Evolutionary conservation across 495 filamentous ascomycete genomes (phyloP), one percentile per base, ranked within the genome.

Genomic region (Xylaria cubensis): DNA sequence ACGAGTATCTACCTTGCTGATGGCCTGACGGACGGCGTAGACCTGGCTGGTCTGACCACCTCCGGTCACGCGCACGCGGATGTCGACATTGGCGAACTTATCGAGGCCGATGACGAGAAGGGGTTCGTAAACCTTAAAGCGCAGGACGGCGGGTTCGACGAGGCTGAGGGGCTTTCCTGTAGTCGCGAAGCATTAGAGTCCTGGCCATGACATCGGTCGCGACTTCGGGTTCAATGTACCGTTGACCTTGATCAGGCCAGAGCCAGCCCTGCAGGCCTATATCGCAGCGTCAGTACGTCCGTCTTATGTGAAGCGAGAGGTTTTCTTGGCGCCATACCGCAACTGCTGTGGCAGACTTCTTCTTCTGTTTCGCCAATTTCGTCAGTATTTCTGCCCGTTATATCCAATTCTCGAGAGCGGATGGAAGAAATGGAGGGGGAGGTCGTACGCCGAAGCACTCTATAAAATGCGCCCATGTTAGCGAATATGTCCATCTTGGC

Each of bases 51-150:
- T 84, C 89, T 98, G 97, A 87, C 96, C 96, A 91, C 96, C 96
- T 84, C 96, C 96, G 76, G 91, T 88, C 80, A 99, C 96, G 74
- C 94, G 93, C 80, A 98, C 92, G 77, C 96, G 93, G 90, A 99
- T 99, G 82, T 99, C 96, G 87, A 98, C 93, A 79, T 90, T 87
- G 78, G 93, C 90, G 89, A 98, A 98, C 86, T 98, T 98, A 84
- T 98, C 95, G 80, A 93, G 88, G 76, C 96, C 96, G 81, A 98
- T 89, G 82, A 98, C 92, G 77, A 99, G 91, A 87, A 99, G 86
- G 77, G 96, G 96, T 87, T 99, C 96, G 91, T 98, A 99, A 84
- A 95, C 93, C 90, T 92, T 99, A 90, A 97, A 97, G 82, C 96
- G 92, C 80, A 99, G 93, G 84, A 97, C 92, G 87, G 97, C 93